These are phyloP conservation scores for Coemansia sp. DNA, from an alignment of 192 early-diverging fungal species.

Conservation along the genomic window DNA sequence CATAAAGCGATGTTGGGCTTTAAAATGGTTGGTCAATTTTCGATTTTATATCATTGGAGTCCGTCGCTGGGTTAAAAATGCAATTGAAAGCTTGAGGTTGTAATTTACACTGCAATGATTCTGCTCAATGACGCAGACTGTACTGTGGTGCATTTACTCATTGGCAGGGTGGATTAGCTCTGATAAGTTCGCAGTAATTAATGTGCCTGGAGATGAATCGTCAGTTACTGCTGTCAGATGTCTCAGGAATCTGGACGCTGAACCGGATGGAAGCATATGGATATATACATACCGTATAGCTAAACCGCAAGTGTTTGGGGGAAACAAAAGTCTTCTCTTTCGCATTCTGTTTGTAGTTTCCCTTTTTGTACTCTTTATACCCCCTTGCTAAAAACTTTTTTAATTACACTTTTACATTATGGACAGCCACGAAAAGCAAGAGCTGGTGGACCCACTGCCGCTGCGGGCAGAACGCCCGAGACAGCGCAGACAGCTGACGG, in stretches of 20 bases:
- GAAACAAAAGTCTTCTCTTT: not conserved
- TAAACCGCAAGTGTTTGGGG: not conserved
- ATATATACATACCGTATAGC: no score
- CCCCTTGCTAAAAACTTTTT: not conserved
- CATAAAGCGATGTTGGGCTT: no score
- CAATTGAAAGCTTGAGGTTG: no score
- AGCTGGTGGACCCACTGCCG: not conserved
- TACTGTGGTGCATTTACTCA: no score
- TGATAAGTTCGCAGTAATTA: not conserved
- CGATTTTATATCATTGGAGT: no score
- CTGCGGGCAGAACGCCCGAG: not conserved
- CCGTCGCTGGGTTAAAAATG: no score
- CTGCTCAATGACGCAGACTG: no score
- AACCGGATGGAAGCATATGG: no score
- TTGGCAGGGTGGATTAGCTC: no score
- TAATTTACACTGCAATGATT: no score
- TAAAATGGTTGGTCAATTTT: no score
- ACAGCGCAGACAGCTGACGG: slow-evolving; percentile 1
- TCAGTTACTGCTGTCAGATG: not conserved
- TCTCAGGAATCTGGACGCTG: not conserved
- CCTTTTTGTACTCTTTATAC: not conserved
- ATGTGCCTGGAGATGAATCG: not conserved
- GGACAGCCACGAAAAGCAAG: slow-evolving; percentile 7
- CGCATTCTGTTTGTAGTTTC: not conserved
- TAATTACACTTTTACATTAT: not conserved